Evolutionary conservation across 2,329 filamentous ascomycete species (phyloP).

Genomic region (Colletotrichum simmondsii): DNA sequence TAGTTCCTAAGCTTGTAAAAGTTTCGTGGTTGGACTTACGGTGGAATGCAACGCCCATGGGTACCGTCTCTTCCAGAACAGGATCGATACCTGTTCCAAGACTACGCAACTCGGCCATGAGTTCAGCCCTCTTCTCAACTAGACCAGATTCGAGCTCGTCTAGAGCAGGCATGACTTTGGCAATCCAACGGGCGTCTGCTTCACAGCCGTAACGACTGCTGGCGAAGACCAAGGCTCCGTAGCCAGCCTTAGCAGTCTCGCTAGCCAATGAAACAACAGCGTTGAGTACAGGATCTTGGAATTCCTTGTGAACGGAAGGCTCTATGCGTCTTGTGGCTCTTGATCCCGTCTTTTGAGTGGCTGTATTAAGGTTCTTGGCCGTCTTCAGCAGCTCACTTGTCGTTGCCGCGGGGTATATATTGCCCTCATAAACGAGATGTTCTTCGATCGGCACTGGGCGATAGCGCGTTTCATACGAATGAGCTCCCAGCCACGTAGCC

Average conservation of each 20-base stretch:
- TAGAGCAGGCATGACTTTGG: constrained; percentile 69
- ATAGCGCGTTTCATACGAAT: constrained; percentile 79
- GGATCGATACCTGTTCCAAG: constrained; percentile 74
- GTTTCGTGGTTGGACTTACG: constrained; percentile 55
- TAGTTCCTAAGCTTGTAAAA: background rate
- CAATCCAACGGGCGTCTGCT: constrained; percentile 74
- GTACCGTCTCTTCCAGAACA: constrained; percentile 71
- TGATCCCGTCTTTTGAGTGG: constrained; percentile 46
- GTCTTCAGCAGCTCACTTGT: constrained; percentile 69
- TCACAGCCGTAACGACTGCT: constrained; percentile 76
- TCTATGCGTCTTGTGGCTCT: constrained; percentile 61
- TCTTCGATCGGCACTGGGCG: constrained; percentile 81
- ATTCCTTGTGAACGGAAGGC: constrained; percentile 67
- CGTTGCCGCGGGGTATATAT: constrained; percentile 71
- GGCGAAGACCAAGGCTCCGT: constrained; percentile 79
- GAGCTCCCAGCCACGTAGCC: constrained; percentile 76
- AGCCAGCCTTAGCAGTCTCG: constrained; percentile 75
- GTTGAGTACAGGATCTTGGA: constrained; percentile 74
- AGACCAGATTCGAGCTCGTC: constrained; percentile 57
- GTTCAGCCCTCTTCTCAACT: constrained; percentile 69
- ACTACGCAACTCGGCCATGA: constrained; percentile 74
- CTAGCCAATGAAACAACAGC: constrained; percentile 76
- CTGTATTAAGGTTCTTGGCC: constrained; percentile 59
- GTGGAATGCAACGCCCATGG: constrained; percentile 79
- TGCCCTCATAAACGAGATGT: constrained; percentile 77